These are phyloP conservation scores for Neurospora cerealis DNA, from an alignment of 495 filamentous ascomycete genomes.

Conservation along the genomic window DNA sequence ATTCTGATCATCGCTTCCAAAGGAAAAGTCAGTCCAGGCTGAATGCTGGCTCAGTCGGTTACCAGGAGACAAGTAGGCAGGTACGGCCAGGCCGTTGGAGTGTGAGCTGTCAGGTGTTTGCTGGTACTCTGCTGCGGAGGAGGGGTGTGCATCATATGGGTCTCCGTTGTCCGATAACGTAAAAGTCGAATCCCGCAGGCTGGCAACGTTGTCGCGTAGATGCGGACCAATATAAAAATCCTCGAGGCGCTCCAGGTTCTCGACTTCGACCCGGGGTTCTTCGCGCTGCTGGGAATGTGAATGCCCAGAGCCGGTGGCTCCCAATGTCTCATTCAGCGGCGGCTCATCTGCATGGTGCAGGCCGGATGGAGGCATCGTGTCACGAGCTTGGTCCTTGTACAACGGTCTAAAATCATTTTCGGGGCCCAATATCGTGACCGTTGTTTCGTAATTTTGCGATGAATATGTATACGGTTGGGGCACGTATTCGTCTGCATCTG, in stretches of 20 bases:
- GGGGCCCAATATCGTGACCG: slow-evolving; percentile 35
- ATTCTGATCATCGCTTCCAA: slow-evolving; percentile 37
- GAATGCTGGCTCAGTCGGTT: slow-evolving; percentile 42
- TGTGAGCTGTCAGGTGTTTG: slow-evolving; percentile 18
- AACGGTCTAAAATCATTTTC: slow-evolving; percentile 29
- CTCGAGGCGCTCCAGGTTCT: slow-evolving; percentile 19
- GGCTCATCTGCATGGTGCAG: slow-evolving; percentile 15
- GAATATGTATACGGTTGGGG: slow-evolving; percentile 25
- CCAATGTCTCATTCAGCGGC: slow-evolving; percentile 3
- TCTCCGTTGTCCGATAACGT: slow-evolving; percentile 20
- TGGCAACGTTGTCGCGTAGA: slow-evolving; percentile 22
- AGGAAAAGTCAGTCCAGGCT: slow-evolving; percentile 47
- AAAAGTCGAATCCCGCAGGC: slow-evolving; percentile 23
- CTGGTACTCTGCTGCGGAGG: slow-evolving; percentile 16
- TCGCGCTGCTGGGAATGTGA: neutral
- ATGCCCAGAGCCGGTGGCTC: slow-evolving; percentile 6
- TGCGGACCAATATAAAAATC: slow-evolving; percentile 26
- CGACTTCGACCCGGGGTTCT: slow-evolving; percentile 6
- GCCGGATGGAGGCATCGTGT: slow-evolving; percentile 10
- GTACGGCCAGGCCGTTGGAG: slow-evolving; percentile 30
- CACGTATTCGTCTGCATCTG: slow-evolving; percentile 29
- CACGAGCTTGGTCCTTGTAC: slow-evolving; percentile 19
- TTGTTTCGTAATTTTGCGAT: slow-evolving; percentile 28
- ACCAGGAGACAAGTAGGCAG: slow-evolving; percentile 31
- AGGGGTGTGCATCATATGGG: slow-evolving; percentile 15